A percentile compares a stretch with the other conserved stretches of the same genome.
phyloP scores from a whole-genome alignment of 2,329 filamentous ascomycete genomes.

The Capronia epimyces region DNA sequence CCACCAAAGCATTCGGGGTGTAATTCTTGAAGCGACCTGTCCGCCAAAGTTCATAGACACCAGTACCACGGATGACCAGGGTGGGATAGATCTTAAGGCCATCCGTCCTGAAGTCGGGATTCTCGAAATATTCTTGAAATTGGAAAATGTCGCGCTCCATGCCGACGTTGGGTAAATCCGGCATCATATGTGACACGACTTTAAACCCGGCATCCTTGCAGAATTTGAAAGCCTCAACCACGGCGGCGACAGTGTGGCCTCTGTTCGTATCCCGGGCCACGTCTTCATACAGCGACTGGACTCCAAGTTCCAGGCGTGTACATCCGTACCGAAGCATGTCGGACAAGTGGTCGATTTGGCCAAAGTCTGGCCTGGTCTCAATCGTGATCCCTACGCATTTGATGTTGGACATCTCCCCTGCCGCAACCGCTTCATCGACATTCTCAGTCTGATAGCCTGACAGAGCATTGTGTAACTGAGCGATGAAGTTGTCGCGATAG shows the following conservation, averaged over 20 bases:
- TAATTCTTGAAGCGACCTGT: constrained; percentile 98
- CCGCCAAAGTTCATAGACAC: constrained; percentile 93
- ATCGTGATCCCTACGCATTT: constrained; percentile 99
- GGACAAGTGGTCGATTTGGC: constrained; percentile 86
- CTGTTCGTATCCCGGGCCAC: constrained; percentile 97
- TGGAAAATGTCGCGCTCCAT: constrained; percentile 97
- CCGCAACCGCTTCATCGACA: constrained; percentile 90
- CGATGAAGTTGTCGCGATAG: constrained; percentile 90
- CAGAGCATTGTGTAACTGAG: constrained; percentile 91
- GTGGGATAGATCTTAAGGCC: constrained; percentile 98
- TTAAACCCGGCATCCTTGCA: constrained; percentile 98
- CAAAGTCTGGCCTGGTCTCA: constrained; percentile 95
- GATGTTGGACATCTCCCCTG: constrained; percentile 91
- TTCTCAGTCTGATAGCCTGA: constrained; percentile 92
- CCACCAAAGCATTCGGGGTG: constrained; percentile 91
- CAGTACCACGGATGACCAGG: constrained; percentile 91
- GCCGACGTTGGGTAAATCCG: constrained; percentile 92
- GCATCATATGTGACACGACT: constrained; percentile 99
- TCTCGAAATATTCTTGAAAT: constrained; percentile 97
- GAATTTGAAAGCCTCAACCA: constrained; percentile 94
- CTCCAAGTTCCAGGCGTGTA: constrained; percentile 87
- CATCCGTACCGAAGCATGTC: constrained; percentile 98
- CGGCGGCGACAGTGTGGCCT: constrained; percentile 89
- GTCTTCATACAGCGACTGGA: constrained; percentile 95
- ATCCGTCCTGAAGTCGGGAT: constrained; percentile 90